phyloP scores from a whole-genome alignment of 768 basidiomycete species.

The Psilocybe cubensis region DNA sequence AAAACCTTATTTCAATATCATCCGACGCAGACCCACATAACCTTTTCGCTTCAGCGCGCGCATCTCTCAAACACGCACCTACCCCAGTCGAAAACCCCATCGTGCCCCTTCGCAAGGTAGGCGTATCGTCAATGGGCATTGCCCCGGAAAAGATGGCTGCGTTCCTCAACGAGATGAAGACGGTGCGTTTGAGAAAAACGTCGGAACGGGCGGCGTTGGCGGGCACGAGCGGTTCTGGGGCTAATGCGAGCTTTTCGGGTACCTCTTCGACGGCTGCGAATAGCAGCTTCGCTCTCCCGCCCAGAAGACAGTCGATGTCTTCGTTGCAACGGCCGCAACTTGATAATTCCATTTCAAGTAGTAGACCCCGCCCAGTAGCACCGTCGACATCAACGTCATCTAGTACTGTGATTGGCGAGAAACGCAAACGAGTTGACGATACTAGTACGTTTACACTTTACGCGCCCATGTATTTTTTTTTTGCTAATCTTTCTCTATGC shows the following conservation, averaged over 20 bases:
- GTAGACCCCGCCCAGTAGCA: slow-evolving; percentile 3
- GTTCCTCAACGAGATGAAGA: slow-evolving; percentile 82
- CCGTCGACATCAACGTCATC: slow-evolving; percentile 2
- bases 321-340: background rate
- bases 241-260: background rate
- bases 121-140: slow-evolving; percentile 72
- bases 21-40: slow-evolving; percentile 30
- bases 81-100: slow-evolving; percentile 71
- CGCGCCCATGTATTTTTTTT: background rate
- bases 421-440: slow-evolving; percentile 40
- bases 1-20: slow-evolving; percentile 34
- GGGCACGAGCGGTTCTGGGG: background rate
- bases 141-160: slow-evolving; percentile 84
- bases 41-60: slow-evolving; percentile 64
- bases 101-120: slow-evolving; percentile 44
- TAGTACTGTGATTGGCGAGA: slow-evolving; percentile 27
- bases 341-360: background rate
- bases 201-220: slow-evolving; percentile 1
- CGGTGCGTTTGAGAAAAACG: slow-evolving; percentile 60
- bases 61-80: slow-evolving; percentile 62
- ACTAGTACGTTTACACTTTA: slow-evolving; percentile 33
- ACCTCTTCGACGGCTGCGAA: background rate
- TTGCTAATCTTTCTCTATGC: background rate
- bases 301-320: background rate
- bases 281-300: slow-evolving; percentile 2